Percentiles rank a stretch among this genome's conserved stretches.
Conservation (phyloP, 805 yeast species). For the Lachancea kluyveri region DNA sequence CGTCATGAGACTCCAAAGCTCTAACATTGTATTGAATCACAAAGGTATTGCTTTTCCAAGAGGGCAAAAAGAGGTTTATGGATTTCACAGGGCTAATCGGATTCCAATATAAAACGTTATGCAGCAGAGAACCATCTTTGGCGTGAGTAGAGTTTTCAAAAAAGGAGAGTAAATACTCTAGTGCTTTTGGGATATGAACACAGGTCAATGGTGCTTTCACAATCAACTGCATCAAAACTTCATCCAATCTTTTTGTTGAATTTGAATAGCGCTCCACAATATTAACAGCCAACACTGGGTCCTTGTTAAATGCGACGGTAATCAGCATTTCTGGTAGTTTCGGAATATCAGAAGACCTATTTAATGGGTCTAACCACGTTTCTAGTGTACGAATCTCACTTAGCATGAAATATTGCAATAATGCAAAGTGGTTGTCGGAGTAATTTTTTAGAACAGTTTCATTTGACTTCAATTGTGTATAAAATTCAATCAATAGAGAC, state of each 20-base stretch:
- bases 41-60: slow-evolving; percentile 56
- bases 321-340: slow-evolving; percentile 37
- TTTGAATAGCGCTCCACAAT: slow-evolving; percentile 54
- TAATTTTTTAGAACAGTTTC: slow-evolving; percentile 14
- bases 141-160: slow-evolving; percentile 3
- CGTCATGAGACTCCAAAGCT: slow-evolving; percentile 81
- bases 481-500: slow-evolving; percentile 48
- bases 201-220: slow-evolving; percentile 47
- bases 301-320: slow-evolving; percentile 51
- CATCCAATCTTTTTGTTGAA: slow-evolving; percentile 19
- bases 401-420: slow-evolving; percentile 58
- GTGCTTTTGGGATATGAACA: slow-evolving; percentile 20
- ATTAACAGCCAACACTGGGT: slow-evolving; percentile 69
- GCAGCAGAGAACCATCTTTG: slow-evolving; percentile 14
- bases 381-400: slow-evolving; percentile 68
- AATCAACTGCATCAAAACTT: slow-evolving; percentile 40
- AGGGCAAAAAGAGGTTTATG: slow-evolving; percentile 76
- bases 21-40: slow-evolving; percentile 85
- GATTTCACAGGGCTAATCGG: slow-evolving; percentile 79
- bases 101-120: slow-evolving; percentile 57
- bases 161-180: slow-evolving; percentile 14
- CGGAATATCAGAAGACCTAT: slow-evolving; percentile 27
- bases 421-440: slow-evolving; percentile 43
- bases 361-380: slow-evolving; percentile 61
- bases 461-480: slow-evolving; percentile 21